phyloP scores from a whole-genome alignment of 164 flowering plant genomes.

The Nymphaea thermarum region DNA sequence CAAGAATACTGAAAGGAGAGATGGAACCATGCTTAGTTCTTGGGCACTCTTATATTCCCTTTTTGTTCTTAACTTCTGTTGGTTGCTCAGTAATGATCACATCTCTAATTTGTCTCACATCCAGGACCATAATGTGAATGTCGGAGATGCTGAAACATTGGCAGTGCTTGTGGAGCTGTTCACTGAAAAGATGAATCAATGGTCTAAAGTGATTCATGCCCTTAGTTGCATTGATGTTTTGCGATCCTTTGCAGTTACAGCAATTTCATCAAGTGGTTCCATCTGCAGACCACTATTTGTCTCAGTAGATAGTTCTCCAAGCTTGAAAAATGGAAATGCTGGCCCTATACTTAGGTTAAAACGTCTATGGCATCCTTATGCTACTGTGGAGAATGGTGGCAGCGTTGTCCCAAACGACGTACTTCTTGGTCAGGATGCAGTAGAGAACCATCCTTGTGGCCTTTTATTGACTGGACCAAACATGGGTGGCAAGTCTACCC shows the following conservation, averaged over 20 bases:
- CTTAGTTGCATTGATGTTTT: slow-evolving; percentile 69
- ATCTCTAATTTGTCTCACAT: slow-evolving; percentile 1
- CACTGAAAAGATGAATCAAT: slow-evolving; percentile 45
- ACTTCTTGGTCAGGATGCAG: slow-evolving; percentile 52
- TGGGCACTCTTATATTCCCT: too few relatives aligned
- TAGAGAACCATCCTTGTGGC: slow-evolving; percentile 41
- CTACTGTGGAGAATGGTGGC: slow-evolving; percentile 53
- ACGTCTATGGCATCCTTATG: slow-evolving; percentile 97
- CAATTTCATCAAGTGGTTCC: slow-evolving; percentile 43
- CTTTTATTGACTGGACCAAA: slow-evolving; percentile 94
- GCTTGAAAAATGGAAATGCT: slow-evolving; percentile 7
- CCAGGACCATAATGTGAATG: slow-evolving; percentile 67
- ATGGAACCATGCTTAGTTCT: too few relatives aligned
- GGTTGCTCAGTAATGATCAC: slow-evolving; percentile 3
- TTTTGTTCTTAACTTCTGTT: too few relatives aligned
- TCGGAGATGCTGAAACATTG: slow-evolving; percentile 66
- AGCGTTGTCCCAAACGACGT: slow-evolving; percentile 73
- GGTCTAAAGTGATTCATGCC: slow-evolving; percentile 71
- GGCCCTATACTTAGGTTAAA: slow-evolving; percentile 51
- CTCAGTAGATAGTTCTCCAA: slow-evolving; percentile 20
- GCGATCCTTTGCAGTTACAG: slow-evolving; percentile 70
- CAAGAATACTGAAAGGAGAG: too few relatives aligned
- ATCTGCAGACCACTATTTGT: slow-evolving; percentile 68
- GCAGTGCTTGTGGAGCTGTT: slow-evolving; percentile 69
- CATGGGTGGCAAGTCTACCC: slow-evolving; percentile 99